Evolutionary conservation across 306 rosid genomes (phyloP).

Genomic region (Oemleria cerasiformis): DNA sequence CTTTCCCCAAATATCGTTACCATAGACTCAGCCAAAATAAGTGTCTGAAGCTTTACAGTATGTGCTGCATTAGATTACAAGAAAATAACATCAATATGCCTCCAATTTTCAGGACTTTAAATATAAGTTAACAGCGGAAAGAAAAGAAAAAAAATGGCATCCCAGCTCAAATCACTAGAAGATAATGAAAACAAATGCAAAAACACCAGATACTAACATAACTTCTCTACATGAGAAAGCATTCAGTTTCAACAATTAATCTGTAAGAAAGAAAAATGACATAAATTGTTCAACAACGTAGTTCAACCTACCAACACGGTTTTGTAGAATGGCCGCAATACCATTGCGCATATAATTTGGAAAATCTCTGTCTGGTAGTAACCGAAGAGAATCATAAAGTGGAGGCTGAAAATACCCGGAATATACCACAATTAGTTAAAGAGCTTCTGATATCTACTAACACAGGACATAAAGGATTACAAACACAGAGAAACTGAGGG

Average conservation of each 20-base stretch:
- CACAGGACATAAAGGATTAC: neutral
- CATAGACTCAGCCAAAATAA: conserved; percentile 81
- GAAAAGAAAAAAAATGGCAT: too few species aligned
- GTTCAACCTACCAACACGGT: conserved; percentile 72
- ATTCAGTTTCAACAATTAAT: neutral
- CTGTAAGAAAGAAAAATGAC: neutral
- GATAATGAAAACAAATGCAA: neutral
- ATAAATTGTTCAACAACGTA: conserved; percentile 11
- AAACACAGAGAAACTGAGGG: conserved; percentile 10
- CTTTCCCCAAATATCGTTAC: conserved; percentile 58
- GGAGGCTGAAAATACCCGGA: conserved; percentile 45
- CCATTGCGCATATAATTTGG: conserved; percentile 64
- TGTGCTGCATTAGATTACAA: conserved; percentile 57
- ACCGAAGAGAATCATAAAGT: conserved; percentile 48
- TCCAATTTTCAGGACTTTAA: neutral
- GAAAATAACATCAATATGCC: conserved; percentile 1
- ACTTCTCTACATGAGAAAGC: neutral
- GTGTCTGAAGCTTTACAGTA: conserved; percentile 80
- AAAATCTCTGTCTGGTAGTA: conserved; percentile 51
- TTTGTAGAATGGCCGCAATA: conserved; percentile 73
- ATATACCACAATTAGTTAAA: conserved; percentile 16
- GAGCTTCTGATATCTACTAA: neutral
- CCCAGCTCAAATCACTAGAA: neutral
- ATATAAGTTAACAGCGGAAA: neutral
- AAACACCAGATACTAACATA: neutral